These are phyloP conservation scores for Yarrowia yakushimensis DNA, from an alignment of 805 yeast genomes.

Conservation along the genomic window DNA sequence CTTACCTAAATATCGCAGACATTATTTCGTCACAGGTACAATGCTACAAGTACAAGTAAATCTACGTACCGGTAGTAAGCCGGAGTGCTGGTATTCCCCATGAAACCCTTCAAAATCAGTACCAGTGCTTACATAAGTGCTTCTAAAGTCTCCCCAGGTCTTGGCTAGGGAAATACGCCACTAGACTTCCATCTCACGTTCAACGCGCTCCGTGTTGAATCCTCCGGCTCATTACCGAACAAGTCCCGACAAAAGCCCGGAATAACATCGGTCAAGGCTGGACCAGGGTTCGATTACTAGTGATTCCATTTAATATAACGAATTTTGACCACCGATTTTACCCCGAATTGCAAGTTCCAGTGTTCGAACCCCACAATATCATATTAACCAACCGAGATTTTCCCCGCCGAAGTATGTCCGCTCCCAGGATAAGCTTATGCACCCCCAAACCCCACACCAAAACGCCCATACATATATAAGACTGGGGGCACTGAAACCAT, in stretches of 20 bases:
- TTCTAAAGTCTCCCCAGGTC: no score
- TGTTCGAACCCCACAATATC: slow-evolving; percentile 6
- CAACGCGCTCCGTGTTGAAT: neutral
- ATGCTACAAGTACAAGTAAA: no score
- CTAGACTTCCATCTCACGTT: no score
- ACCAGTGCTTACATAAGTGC: no score
- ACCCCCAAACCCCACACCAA: slow-evolving; percentile 19
- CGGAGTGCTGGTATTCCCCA: no score
- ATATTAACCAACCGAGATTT: neutral
- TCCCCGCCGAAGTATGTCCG: slow-evolving; percentile 25
- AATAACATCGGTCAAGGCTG: neutral
- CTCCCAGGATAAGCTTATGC: slow-evolving; percentile 9
- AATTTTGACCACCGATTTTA: neutral
- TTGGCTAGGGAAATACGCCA: no score
- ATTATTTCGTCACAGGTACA: no score
- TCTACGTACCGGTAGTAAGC: no score
- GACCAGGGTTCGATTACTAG: neutral
- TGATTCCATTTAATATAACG: neutral
- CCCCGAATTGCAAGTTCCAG: slow-evolving; percentile 3
- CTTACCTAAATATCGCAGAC: no score
- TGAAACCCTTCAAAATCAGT: no score
- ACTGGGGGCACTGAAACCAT: slow-evolving; percentile 1
- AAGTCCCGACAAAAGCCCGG: slow-evolving; percentile 1
- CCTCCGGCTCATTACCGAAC: neutral
- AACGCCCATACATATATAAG: slow-evolving; percentile 10